Base-by-base conservation (phyloP, 2,329 filamentous ascomycete genomes). In the Fusarium euwallaceae region DNA sequence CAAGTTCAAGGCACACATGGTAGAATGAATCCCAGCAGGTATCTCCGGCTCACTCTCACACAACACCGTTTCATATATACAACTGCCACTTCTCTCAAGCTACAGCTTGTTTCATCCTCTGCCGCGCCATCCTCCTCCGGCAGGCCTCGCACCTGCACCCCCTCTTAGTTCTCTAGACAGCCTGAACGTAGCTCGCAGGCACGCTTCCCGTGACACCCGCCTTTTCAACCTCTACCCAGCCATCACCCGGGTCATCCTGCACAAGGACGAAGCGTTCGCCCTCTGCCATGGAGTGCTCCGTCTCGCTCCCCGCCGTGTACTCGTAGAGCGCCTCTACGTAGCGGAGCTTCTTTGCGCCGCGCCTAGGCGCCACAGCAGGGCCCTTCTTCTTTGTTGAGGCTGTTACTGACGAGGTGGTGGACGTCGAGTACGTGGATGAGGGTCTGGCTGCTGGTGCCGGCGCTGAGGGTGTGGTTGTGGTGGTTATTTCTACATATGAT, bases 151-250 rank as follows among this genome's bases (percentile, higher is more conserved):
- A 75, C 11, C 32, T 63, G 56, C 74, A 75, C 32, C 37, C 55
- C 64, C 37, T 59, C 43, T 63, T 58, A 36, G 65, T 72, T 69
- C 53, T 78, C 83, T 86, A 93, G 61, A 94, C 90, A 79, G 92
- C 90, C 83, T 95, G 93, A 69, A 98, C 90, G 86, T 98, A 99
- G 82, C 95, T 97, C 41, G 95, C 95, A 55, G 97, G 97, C 64
- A 99, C 97, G 82, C 95, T 98, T 80, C 92, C 95, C 59, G 92
- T 94, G 45, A 92, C 87, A 2, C 95, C 95, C 20, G 94, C 95
- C 83, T 94, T 95, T 86, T 98, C 97, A 20, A 99, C 97, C 85
- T 98, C 97, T 32, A 92, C 94, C 97, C 97, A 99, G 0, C 97
- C 97, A 85, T 98, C 97, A 2, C 97, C 97, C 0, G 92, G 89